phyloP scores from a whole-genome alignment of 1,284 basidiomycete genomes.

The Lentinula novae-zelandiae region DNA sequence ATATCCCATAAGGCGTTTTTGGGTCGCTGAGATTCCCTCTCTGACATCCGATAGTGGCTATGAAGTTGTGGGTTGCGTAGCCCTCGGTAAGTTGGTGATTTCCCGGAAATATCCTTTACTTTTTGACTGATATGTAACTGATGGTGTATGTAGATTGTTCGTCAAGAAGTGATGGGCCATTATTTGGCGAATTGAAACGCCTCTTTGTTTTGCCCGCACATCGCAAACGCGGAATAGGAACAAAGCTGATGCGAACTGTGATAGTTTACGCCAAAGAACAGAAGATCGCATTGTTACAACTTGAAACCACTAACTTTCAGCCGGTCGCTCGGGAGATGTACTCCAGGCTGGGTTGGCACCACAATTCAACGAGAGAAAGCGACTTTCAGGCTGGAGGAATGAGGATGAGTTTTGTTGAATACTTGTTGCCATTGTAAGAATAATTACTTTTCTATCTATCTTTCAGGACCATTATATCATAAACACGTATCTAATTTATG shows the following conservation, averaged over 20 bases:
- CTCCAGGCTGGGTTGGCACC: neutral
- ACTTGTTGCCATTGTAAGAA: neutral
- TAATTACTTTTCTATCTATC: neutral
- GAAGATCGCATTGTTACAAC: neutral
- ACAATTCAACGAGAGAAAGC: neutral
- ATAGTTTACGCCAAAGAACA: conserved; percentile 1
- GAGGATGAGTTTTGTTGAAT: conserved; percentile 7
- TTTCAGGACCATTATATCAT: neutral
- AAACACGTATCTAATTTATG: neutral
- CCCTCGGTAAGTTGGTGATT: conserved; percentile 1
- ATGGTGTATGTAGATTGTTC: conserved; percentile 6
- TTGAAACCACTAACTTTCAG: conserved; percentile 8
- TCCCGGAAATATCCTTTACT: neutral
- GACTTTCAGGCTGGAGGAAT: conserved; percentile 4
- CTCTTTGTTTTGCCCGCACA: conserved; percentile 5
- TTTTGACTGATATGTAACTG: neutral
- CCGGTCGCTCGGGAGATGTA: conserved; percentile 7
- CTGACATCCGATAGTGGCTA: conserved; percentile 1
- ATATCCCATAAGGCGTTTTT: conserved; percentile 1
- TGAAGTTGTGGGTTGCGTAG: conserved; percentile 10
- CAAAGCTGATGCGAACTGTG: conserved; percentile 3
- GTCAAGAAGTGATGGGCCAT: conserved; percentile 1
- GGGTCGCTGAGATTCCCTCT: conserved; percentile 8
- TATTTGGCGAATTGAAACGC: conserved; percentile 4
- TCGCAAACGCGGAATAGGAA: conserved; percentile 5